Evolutionary conservation across 1,284 basidiomycete genomes (phyloP), one percentile per base, ranked within the genome.

Genomic region (Prillingera fragicola): DNA sequence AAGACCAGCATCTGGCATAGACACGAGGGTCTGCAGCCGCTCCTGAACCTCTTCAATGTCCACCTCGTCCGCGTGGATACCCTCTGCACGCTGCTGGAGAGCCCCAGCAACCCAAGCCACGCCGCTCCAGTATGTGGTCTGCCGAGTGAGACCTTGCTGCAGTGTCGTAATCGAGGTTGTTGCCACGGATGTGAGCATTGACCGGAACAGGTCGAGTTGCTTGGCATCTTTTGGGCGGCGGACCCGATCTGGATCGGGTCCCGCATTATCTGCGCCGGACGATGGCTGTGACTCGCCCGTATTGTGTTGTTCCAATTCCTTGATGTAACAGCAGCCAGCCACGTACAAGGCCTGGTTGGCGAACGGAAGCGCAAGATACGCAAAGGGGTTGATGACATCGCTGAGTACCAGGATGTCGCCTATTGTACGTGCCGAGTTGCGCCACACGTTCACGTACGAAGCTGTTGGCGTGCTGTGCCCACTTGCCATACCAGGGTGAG

Each of bases 281-380:
- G n/a, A n/a, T n/a, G n/a, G n/a, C 21, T 17, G 14, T 6, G 19
- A 5, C n/a, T 8, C 25, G 14, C 3, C 32, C 25, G 2, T 27
- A 33, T 8, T 15, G 12, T 10, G 22, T 12, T 35, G 13, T 33
- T 45, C 44, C 21, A 43, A 49, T 41, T 50, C 55, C 36, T 55
- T 57, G 39, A 57, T 41, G 42, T 58, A 58, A 44, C 54, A 58
- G 28, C 51, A 56, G 4, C 54, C 56, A 18, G 56, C 56, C 19
- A 58, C 56, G 35, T 50, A 51, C 34, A 54, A 56, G 13, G 56
- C 43, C 38, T 58, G 56, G 41, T 58, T 58, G 14, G 38, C 45
- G 31, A 58, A 56, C 17, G 54, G 54, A 13, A 58, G 35, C 3
- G 54, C 45, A 19, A 46, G 29, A 38, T 56, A 56, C 3, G 49